Conservation (phyloP, 257 asterid species). For the Petrea volubilis region DNA sequence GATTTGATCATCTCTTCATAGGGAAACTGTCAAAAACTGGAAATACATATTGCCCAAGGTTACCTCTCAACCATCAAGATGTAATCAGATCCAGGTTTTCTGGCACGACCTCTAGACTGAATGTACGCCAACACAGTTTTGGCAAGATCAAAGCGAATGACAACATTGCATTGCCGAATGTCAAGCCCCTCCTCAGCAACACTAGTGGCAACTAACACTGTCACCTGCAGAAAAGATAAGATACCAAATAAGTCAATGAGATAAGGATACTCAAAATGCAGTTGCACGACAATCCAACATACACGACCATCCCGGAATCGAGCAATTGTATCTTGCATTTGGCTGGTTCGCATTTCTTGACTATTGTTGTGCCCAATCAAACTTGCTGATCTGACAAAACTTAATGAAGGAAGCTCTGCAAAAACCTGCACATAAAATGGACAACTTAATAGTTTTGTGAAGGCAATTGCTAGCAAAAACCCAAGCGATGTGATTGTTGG, state of each 20-base stretch:
- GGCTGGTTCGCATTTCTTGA: conserved; percentile 96
- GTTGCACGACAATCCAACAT: conserved; percentile 36
- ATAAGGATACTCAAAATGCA: conserved; percentile 19
- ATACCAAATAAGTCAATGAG: conserved; percentile 23
- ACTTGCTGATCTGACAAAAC: conserved; percentile 91
- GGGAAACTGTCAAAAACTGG: conserved; percentile 18
- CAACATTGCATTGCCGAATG: conserved; percentile 98
- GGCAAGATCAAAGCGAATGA: conserved; percentile 98
- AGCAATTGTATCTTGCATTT: conserved; percentile 96
- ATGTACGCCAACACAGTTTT: conserved; percentile 97
- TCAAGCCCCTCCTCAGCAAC: conserved; percentile 99
- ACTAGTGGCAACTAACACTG: conserved; percentile 97
- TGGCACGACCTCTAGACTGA: conserved; percentile 99
- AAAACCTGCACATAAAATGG: conserved; percentile 59
- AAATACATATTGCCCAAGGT: conserved; percentile 19
- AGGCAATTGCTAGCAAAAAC: conserved; percentile 21
- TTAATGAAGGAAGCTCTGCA: conserved; percentile 89
- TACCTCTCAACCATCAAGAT: conserved; percentile 99
- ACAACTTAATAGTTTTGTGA: conserved; percentile 21
- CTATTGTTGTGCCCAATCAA: conserved; percentile 95
- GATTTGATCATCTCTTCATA: conserved; percentile 7
- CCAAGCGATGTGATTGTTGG: neutral
- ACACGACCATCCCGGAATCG: conserved; percentile 99
- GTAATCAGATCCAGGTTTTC: conserved; percentile 98
- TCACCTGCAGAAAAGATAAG: conserved; percentile 56